Percentiles rank a stretch among this genome's conserved stretches.
Conservation (phyloP, 169 alveolate genomes). For the Eimeria tenella region DNA sequence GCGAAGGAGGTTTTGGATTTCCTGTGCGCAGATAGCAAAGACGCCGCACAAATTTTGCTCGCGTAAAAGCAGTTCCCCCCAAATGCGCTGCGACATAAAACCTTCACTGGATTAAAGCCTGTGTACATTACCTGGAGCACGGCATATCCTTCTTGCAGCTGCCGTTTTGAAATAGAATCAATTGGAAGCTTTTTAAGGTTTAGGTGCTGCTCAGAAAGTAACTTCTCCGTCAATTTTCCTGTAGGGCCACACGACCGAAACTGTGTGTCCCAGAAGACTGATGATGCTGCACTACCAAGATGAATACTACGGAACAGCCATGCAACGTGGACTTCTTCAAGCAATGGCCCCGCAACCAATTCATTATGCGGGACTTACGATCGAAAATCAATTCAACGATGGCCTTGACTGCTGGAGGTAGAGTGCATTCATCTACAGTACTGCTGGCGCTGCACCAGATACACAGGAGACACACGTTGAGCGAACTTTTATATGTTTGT, state of each 20-base stretch:
- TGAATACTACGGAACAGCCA: too few relatives aligned
- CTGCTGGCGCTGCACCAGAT: slow-evolving; percentile 65
- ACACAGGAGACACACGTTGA: neutral
- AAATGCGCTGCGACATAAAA: too few relatives aligned
- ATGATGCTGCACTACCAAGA: too few relatives aligned
- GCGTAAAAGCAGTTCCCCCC: too few relatives aligned
- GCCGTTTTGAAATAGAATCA: slow-evolving; percentile 75
- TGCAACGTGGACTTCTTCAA: too few relatives aligned
- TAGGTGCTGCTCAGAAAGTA: slow-evolving; percentile 75
- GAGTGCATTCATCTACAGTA: slow-evolving; percentile 53
- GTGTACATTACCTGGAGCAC: slow-evolving; percentile 68
- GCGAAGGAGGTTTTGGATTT: slow-evolving; percentile 56
- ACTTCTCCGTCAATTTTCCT: slow-evolving; percentile 67
- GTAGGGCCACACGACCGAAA: neutral
- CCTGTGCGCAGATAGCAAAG: slow-evolving; percentile 7
- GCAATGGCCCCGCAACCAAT: neutral
- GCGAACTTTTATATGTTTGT: too few relatives aligned
- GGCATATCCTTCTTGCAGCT: slow-evolving; percentile 78
- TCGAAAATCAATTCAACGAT: slow-evolving; percentile 68
- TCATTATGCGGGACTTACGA: slow-evolving; percentile 18
- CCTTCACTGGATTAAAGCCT: neutral
- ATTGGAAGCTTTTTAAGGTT: slow-evolving; percentile 76
- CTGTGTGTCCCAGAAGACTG: neutral
- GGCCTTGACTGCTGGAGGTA: slow-evolving; percentile 63
- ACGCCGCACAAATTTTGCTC: too few relatives aligned